A percentile compares a stretch with the other conserved stretches of the same genome.
Evolutionary conservation across 371 early-diverging fungal genomes (phyloP).

Genomic region (Dichotomocladium elegans): DNA sequence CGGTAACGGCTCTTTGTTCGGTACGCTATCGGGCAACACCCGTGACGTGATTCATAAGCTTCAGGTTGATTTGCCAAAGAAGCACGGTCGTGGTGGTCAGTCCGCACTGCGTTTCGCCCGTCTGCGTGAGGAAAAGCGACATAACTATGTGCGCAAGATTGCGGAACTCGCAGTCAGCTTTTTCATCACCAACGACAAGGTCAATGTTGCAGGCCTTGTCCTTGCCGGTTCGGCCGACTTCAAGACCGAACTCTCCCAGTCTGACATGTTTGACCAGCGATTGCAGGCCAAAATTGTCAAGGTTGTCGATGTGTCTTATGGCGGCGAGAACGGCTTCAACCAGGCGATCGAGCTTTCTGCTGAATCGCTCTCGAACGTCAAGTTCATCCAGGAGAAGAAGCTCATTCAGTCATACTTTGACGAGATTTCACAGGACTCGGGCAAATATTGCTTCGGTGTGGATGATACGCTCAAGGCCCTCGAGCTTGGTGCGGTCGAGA

Average conservation of each 20-base stretch:
- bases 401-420: slow-evolving; percentile 96
- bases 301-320: slow-evolving; percentile 98
- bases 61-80: slow-evolving; percentile 98
- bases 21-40: slow-evolving; percentile 95
- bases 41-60: slow-evolving; percentile 96
- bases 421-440: slow-evolving; percentile 95
- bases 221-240: slow-evolving; percentile 99
- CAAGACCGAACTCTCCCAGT: slow-evolving; percentile 93
- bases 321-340: slow-evolving; percentile 99
- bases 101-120: slow-evolving; percentile 99
- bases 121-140: slow-evolving; percentile 98
- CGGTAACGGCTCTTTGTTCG: slow-evolving; percentile 98
- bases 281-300: slow-evolving; percentile 89
- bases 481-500: slow-evolving; percentile 97
- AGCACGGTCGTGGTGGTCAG: slow-evolving; percentile 99
- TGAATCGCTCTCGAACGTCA: slow-evolving; percentile 95
- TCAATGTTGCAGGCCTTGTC: slow-evolving; percentile 92
- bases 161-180: slow-evolving; percentile 91
- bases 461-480: slow-evolving; percentile 97
- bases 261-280: slow-evolving; percentile 94
- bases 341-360: slow-evolving; percentile 96
- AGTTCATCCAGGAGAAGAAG: slow-evolving; percentile 99
- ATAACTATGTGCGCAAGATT: slow-evolving; percentile 99
- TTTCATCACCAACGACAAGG: slow-evolving; percentile 40
- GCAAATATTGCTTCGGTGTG: slow-evolving; percentile 96